Conservation (phyloP, 164 flowering plant genomes). For the Liriodendron chinense region DNA sequence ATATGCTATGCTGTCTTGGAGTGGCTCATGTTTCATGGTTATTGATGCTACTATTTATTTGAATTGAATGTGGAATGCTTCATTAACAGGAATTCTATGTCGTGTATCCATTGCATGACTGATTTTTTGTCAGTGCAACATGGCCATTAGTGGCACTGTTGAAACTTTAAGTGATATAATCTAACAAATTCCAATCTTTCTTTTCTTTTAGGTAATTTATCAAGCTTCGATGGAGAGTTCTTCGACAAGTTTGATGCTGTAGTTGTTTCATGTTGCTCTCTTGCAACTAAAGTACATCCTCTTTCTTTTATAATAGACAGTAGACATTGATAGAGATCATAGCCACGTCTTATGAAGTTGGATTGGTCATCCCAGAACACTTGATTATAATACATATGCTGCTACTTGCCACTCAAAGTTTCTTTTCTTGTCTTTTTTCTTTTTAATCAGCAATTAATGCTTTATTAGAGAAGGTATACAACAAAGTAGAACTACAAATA, state of each 20-base stretch:
- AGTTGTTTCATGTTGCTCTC: conserved; percentile 66
- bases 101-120: not conserved
- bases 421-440: too few species aligned
- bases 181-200: not conserved
- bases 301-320: not conserved
- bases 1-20: too few species aligned
- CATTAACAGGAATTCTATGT: not conserved
- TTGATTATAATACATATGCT: too few species aligned
- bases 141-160: not conserved
- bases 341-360: not conserved
- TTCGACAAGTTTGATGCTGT: conserved; percentile 74
- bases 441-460: too few species aligned
- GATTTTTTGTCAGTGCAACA: not conserved
- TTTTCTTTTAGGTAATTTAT: conserved; percentile 59
- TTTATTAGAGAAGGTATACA: too few species aligned
- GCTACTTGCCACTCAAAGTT: too few species aligned
- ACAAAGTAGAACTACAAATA: too few species aligned
- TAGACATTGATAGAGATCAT: not conserved
- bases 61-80: not conserved
- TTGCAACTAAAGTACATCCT: conserved; percentile 53
- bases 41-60: not conserved
- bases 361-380: not conserved
- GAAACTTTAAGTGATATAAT: not conserved
- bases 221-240: conserved; percentile 66
- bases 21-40: too few species aligned